Evolutionary conservation across 305 asterid species (phyloP), one percentile per base, ranked within the genome.

Genomic region (Nicotiana rustica): DNA sequence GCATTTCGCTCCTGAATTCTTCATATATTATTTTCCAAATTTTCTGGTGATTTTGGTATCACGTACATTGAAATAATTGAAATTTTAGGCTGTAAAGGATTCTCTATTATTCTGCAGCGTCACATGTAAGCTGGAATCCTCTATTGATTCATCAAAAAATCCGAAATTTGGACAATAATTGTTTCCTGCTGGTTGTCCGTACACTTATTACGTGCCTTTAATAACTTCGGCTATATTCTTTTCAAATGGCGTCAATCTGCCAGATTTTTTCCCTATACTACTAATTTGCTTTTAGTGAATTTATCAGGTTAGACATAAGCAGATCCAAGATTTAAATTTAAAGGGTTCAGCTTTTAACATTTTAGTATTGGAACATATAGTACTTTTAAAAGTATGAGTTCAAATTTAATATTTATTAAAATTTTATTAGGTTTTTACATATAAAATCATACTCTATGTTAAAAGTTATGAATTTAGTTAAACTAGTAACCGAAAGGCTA

Each of bases 51-150:
- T 56, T 56, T 56, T 56, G 61, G 21, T 21, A 47, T 73, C 62
- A 73, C 13, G 21, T 49, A 21, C 14, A 73, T 44, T 49, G 64
- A 61, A 49, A 73, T 49, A 12, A 3, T 49, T 25, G 25, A 73
- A 49, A 61, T 7, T 44, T 73, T 73, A 49, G 15, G 61, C 5
- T 71, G 60, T 47, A 44, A 71, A 71, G 61, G 79, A 49, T 71
- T 44, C 78, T 71, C 78, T 44, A 14, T 47, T 2, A 49, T 33
- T 49, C 15, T 25, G 64, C 64, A 25, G 44, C 33, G 61, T 73
- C 79, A 49, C 10, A 21, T 3, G 6, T 49, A 25, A 49, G 64
- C 64, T 49, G 79, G 79, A 75, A 49, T 29, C 79, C 25, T 49
- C 25, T 25, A 75, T 21, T 60, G 61, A 18, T 13, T 69, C 78